Percentiles rank a stretch among this genome's conserved stretches.
phyloP scores from a whole-genome alignment of 805 yeast species.

The Pichia thaimueangensis region DNA sequence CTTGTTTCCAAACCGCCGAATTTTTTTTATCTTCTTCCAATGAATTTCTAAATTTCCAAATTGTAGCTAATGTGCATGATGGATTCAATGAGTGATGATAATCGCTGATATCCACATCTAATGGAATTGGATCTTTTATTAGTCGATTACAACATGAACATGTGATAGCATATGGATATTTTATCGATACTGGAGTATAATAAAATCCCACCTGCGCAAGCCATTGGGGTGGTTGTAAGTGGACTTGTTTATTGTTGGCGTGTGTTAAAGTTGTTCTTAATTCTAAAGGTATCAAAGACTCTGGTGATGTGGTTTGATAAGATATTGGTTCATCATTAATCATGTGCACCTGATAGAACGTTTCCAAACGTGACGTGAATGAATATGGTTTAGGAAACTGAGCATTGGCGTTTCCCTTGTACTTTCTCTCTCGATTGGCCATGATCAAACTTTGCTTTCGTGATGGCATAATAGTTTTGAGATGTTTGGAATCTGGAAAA shows the following conservation, averaged over 20 bases:
- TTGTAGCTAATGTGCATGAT: slow-evolving; percentile 7
- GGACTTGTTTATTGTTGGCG: neutral
- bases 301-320: slow-evolving; percentile 1
- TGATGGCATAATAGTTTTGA: too few relatives aligned
- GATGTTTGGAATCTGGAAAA: too few relatives aligned
- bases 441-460: too few relatives aligned
- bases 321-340: slow-evolving; percentile 10
- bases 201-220: slow-evolving; percentile 11
- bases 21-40: neutral
- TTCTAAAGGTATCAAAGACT: slow-evolving; percentile 1
- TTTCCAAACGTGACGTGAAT: slow-evolving; percentile 4
- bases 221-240: slow-evolving; percentile 7
- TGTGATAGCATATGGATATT: slow-evolving; percentile 7
- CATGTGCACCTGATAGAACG: slow-evolving; percentile 2
- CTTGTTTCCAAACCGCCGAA: slow-evolving; percentile 1
- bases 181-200: slow-evolving; percentile 10
- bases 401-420: too few relatives aligned
- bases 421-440: too few relatives aligned
- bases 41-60: slow-evolving; percentile 10
- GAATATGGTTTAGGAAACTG: too few relatives aligned
- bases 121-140: slow-evolving; percentile 7
- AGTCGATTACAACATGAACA: slow-evolving; percentile 9
- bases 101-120: slow-evolving; percentile 3
- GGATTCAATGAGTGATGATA: slow-evolving; percentile 5
- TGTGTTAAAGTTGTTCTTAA: neutral